Percentiles rank a stretch among this genome's conserved stretches.
Conservation (phyloP, 2,329 filamentous ascomycete genomes). For the Teratosphaeria zuluensis region DNA sequence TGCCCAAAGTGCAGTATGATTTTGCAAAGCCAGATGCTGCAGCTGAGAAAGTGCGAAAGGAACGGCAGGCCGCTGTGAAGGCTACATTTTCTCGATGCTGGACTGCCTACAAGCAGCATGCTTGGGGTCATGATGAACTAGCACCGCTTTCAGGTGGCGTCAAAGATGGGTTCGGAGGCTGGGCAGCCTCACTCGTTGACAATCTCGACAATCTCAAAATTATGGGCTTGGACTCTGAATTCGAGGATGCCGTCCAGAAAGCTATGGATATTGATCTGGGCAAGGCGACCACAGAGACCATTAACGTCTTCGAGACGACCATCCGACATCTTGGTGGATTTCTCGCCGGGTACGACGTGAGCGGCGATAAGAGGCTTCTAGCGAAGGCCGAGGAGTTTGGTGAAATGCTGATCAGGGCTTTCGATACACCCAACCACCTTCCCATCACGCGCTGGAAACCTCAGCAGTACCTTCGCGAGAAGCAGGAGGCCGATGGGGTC, state of each 20-base stretch:
- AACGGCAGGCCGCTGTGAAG: constrained; percentile 30
- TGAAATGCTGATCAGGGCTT: constrained; percentile 38
- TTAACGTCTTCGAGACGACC: constrained; percentile 43
- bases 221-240: constrained; percentile 40
- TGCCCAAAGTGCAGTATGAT: constrained; percentile 34
- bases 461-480: constrained; percentile 27
- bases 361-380: constrained; percentile 25
- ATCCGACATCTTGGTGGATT: constrained; percentile 34
- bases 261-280: constrained; percentile 35
- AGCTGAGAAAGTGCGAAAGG: constrained; percentile 23
- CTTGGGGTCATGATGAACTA: constrained; percentile 42
- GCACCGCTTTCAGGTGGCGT: constrained; percentile 32
- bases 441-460: constrained; percentile 39
- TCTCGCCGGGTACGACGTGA: constrained; percentile 27
- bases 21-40: constrained; percentile 29
- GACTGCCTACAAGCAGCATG: constrained; percentile 34
- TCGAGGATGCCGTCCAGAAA: constrained; percentile 35
- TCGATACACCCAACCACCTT: constrained; percentile 38
- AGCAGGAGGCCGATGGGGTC: constrained; percentile 30
- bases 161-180: constrained; percentile 37
- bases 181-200: constrained; percentile 39
- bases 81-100: constrained; percentile 36
- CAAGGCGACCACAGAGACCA: constrained; percentile 25
- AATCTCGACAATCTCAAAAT: constrained; percentile 39
- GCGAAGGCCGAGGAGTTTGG: constrained; percentile 29